These are phyloP conservation scores for Collybiopsis confluens DNA, from an alignment of 768 basidiomycete species.

Conservation along the genomic window DNA sequence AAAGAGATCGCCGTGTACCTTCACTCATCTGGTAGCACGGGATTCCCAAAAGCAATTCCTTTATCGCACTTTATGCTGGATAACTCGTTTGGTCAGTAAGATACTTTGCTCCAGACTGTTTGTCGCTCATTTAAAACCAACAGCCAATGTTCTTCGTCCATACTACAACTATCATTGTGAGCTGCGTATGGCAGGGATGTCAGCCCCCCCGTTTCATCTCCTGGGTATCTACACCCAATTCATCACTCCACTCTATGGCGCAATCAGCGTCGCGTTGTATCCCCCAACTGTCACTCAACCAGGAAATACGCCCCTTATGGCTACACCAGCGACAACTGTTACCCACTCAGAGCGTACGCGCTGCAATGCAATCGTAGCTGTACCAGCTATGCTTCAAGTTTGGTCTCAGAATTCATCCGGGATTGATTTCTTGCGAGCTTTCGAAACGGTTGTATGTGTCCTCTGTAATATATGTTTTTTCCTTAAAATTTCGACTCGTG, in stretches of 20 bases:
- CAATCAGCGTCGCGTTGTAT: neutral
- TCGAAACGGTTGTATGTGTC: constrained; percentile 14
- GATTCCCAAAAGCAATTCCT: constrained; percentile 18
- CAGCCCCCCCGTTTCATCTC: constrained; percentile 1
- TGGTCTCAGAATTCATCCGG: constrained; percentile 14
- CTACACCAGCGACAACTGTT: constrained; percentile 16
- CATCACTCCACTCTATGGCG: neutral
- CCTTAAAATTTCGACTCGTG: neutral
- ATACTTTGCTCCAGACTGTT: no score
- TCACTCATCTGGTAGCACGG: constrained; percentile 8
- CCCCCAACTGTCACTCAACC: constrained; percentile 3
- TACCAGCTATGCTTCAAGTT: constrained; percentile 23
- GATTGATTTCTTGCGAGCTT: constrained; percentile 12
- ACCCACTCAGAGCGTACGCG: constrained; percentile 3
- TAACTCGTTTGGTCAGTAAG: constrained; percentile 16
- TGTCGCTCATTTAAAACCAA: neutral
- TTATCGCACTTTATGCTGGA: constrained; percentile 12
- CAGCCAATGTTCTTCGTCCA: neutral
- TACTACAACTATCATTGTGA: neutral
- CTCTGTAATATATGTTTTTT: neutral
- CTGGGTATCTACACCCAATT: neutral
- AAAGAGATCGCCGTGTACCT: constrained; percentile 9
- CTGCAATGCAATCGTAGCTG: constrained; percentile 16
- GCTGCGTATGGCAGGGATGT: neutral
- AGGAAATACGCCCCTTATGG: constrained; percentile 17